These are phyloP conservation scores for Candida manassasensis DNA, from an alignment of 805 yeast species.

Conservation along the genomic window DNA sequence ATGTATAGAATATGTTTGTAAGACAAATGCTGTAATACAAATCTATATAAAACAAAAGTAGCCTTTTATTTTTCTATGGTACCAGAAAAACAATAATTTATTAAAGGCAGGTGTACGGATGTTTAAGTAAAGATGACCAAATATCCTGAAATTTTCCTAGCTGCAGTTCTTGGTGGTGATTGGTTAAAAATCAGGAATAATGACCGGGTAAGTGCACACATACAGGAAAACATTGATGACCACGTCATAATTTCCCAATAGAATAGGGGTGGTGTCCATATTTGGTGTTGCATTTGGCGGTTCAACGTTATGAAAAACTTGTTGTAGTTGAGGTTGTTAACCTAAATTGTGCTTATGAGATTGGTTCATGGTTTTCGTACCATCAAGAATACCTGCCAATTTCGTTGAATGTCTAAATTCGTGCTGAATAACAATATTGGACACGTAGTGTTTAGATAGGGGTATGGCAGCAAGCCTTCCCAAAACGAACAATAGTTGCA, in stretches of 20 bases:
- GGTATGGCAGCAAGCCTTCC: no score
- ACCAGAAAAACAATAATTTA: neutral
- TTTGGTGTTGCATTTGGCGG: no score
- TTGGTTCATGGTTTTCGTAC: no score
- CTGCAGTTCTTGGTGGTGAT: neutral
- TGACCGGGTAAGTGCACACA: neutral
- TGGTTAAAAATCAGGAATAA: neutral
- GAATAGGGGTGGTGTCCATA: neutral
- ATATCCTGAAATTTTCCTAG: neutral
- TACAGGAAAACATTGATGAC: no score
- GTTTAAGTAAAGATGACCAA: neutral
- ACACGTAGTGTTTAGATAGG: no score
- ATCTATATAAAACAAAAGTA: neutral
- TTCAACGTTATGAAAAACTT: no score
- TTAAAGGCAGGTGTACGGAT: slow-evolving; percentile 1
- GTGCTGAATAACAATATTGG: no score
- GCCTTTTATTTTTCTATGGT: neutral
- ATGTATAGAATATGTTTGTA: neutral
- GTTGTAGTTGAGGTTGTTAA: no score
- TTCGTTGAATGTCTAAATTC: no score
- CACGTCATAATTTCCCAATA: slow-evolving; percentile 2
- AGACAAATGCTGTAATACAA: neutral
- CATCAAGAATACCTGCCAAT: no score
- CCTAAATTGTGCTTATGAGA: no score
- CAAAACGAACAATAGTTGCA: no score